Evolutionary conservation across 2,329 filamentous ascomycete species (phyloP), one percentile per base, ranked within the genome.

Genomic region (Monosporascus sp.): DNA sequence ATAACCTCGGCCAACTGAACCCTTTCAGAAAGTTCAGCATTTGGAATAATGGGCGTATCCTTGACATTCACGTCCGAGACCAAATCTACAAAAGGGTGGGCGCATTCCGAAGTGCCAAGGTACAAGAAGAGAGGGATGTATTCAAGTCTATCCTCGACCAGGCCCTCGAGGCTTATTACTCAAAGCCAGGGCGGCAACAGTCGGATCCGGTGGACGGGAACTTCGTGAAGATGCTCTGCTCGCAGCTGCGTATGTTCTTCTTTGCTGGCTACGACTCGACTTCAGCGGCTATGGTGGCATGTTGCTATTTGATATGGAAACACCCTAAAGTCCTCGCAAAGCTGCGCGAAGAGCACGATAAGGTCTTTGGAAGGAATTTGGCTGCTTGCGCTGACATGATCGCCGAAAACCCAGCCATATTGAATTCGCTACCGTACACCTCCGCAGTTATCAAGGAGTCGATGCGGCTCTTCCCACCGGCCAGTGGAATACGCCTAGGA

Each of bases 371-470:
- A 11, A 56, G 68, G 6, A 71, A 76, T 41, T 61, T 69, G 25
- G 66, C 70, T 14, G 66, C 68, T 3, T 71, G 71, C 4, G 71
- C 72, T 31, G 62, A 64, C 3, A 63, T 71, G 50, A 70, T 81
- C 27, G 61, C 68, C 43, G 57, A 70, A 14, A 65, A 77, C 27
- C 72, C 78, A 5, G 64, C 73, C 35, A 69, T 77, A 15, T 70
- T 84, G 51, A 79, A 77, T 62, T 70, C 74, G 27, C 71, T 84
- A 17, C 70, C 73, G 1, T 83, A 81, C 62, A 81, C 79, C 3
- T 70, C 67, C 9, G 80, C 79, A 43, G 74, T 81, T 20, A 74
- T 82, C 56, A 80, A 81, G 58, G 82, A 85, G 65, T 70, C 74
- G 0, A 67, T 83, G 18, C 74, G 81, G 9, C 62, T 83, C 36